Percentiles rank a stretch among this genome's conserved stretches.
These are phyloP conservation scores for Sesbania bispinosa DNA, from an alignment of 306 rosid species.

Conservation along the genomic window DNA sequence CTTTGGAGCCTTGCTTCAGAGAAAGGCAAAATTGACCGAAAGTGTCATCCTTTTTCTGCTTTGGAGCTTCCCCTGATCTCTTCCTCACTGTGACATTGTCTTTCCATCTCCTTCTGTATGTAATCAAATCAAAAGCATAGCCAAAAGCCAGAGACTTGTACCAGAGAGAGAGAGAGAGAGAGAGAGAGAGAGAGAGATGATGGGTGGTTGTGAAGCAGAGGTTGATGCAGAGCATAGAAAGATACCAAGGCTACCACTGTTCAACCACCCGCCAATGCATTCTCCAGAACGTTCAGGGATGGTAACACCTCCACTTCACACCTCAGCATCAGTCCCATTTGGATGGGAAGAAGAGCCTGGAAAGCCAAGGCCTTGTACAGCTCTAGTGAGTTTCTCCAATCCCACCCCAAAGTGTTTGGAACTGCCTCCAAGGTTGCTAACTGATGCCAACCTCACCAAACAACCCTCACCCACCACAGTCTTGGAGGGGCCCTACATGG, in stretches of 20 bases:
- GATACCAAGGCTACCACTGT: conserved; percentile 43
- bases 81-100: not conserved
- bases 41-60: conserved; percentile 25
- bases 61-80: not conserved
- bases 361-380: conserved; percentile 69
- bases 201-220: conserved; percentile 43
- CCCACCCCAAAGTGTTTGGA: conserved; percentile 47
- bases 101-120: not conserved
- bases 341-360: conserved; percentile 94
- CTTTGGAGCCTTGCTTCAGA: not conserved
- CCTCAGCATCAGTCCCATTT: conserved; percentile 70
- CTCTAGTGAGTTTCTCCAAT: conserved; percentile 29
- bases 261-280: conserved; percentile 33
- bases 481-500: conserved; percentile 49
- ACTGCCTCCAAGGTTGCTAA: conserved; percentile 75
- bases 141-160: not conserved
- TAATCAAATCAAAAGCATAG: not conserved
- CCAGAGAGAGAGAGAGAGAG: not conserved
- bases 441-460: conserved; percentile 32
- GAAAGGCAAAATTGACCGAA: conserved; percentile 21
- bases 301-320: conserved; percentile 63
- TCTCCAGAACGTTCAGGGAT: conserved; percentile 63
- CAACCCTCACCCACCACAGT: conserved; percentile 56
- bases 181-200: no score
- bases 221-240: no score